Evolutionary conservation across 345 rosid species (phyloP).

Genomic region (Aquilaria sinensis): DNA sequence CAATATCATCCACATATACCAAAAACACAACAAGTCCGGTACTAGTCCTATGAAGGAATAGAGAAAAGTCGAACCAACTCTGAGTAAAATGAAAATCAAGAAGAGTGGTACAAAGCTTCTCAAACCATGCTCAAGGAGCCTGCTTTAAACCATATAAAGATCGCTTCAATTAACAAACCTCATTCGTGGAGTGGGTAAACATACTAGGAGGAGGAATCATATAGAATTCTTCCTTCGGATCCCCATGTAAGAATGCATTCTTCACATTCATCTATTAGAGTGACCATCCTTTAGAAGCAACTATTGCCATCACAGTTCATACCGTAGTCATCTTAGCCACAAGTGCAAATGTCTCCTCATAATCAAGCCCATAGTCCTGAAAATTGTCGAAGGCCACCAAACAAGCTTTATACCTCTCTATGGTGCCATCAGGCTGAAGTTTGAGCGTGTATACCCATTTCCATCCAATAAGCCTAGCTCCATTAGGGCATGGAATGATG

Average conservation of each 20-base stretch:
- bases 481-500: too few relatives aligned
- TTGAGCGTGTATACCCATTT: background rate
- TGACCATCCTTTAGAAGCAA: background rate
- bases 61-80: background rate
- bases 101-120: too few relatives aligned
- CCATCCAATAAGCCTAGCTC: background rate
- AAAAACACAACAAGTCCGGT: background rate
- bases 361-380: background rate
- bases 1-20: background rate
- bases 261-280: background rate
- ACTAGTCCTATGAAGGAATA: background rate
- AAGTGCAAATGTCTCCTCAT: too few relatives aligned
- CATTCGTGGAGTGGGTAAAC: too few relatives aligned
- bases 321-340: too few relatives aligned
- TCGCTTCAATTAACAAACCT: background rate
- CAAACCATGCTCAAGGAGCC: too few relatives aligned
- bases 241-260: too few relatives aligned
- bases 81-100: too few relatives aligned
- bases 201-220: too few relatives aligned
- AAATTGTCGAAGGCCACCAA: background rate
- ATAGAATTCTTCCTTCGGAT: too few relatives aligned
- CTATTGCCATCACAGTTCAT: background rate
- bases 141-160: background rate
- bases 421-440: background rate
- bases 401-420: too few relatives aligned